Conservation (phyloP, 2,329 filamentous ascomycete genomes). For the Aspergillus nomiae region DNA sequence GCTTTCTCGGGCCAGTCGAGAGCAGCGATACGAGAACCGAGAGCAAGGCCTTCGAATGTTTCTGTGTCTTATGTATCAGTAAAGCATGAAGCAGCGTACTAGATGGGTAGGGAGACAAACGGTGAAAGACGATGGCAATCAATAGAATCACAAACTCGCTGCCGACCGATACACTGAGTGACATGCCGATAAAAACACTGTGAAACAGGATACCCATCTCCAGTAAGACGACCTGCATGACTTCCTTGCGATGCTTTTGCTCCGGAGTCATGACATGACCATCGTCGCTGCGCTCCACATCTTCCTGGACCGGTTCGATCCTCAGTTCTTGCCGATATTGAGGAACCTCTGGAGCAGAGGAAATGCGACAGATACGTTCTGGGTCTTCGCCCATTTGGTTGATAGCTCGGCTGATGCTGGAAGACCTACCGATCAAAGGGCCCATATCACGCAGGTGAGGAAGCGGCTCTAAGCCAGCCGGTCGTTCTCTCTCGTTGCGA, state of each 20-base stretch:
- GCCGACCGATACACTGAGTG: slow-evolving; percentile 37
- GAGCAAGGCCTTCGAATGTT: slow-evolving; percentile 38
- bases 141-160: slow-evolving; percentile 37
- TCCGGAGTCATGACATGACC: slow-evolving; percentile 22
- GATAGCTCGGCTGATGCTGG: slow-evolving; percentile 33
- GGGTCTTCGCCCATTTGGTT: slow-evolving; percentile 28
- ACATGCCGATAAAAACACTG: slow-evolving; percentile 56
- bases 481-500: background rate
- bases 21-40: slow-evolving; percentile 36
- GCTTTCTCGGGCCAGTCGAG: slow-evolving; percentile 33
- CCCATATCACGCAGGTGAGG: slow-evolving; percentile 29
- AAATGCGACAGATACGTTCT: slow-evolving; percentile 25
- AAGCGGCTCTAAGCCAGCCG: slow-evolving; percentile 14
- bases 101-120: slow-evolving; percentile 21
- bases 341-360: slow-evolving; percentile 22
- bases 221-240: slow-evolving; percentile 72
- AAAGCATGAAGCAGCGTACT: background rate
- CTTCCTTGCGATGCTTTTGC: slow-evolving; percentile 61
- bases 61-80: slow-evolving; percentile 20
- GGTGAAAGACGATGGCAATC: slow-evolving; percentile 40
- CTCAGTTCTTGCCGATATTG: slow-evolving; percentile 17
- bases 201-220: slow-evolving; percentile 80
- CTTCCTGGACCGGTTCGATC: slow-evolving; percentile 15
- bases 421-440: slow-evolving; percentile 29
- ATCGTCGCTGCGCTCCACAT: slow-evolving; percentile 22